phyloP scores from a whole-genome alignment of 75 land plant genomes.

The Pinus tabuliformis region DNA sequence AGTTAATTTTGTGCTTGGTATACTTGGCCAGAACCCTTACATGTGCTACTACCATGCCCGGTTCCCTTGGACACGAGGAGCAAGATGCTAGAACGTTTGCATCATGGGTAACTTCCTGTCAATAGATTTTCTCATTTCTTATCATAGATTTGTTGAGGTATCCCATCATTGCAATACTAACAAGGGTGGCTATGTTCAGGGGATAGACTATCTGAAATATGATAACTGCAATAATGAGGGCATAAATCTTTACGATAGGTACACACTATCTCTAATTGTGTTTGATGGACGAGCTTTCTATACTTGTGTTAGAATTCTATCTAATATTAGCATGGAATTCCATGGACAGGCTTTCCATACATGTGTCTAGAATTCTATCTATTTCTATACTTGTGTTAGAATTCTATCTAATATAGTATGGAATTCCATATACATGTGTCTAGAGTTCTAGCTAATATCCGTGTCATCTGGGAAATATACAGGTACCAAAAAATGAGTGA shows the following conservation, averaged over 20 bases:
- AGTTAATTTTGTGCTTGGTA: neutral
- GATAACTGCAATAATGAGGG: constrained; percentile 43
- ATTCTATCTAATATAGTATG: no score
- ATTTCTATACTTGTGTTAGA: no score
- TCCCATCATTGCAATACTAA: neutral
- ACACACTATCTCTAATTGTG: neutral
- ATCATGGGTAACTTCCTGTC: constrained; percentile 22
- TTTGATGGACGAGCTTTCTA: neutral
- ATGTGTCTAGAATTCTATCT: neutral
- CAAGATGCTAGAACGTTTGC: constrained; percentile 39
- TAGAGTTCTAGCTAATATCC: no score
- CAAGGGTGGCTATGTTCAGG: constrained; percentile 16
- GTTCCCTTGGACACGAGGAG: constrained; percentile 29
- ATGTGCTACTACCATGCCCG: constrained; percentile 8
- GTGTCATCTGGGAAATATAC: neutral
- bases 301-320: neutral
- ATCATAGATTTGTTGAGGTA: neutral
- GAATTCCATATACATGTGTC: no score
- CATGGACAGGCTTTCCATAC: no score
- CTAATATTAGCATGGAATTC: no score
- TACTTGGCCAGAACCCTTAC: neutral
- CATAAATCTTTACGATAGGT: constrained; percentile 26
- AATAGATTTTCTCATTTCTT: neutral
- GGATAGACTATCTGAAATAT: constrained; percentile 51
- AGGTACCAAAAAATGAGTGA: constrained; percentile 40